phyloP scores from a whole-genome alignment of 2,329 filamentous ascomycete species.

The Cadophora sp. region DNA sequence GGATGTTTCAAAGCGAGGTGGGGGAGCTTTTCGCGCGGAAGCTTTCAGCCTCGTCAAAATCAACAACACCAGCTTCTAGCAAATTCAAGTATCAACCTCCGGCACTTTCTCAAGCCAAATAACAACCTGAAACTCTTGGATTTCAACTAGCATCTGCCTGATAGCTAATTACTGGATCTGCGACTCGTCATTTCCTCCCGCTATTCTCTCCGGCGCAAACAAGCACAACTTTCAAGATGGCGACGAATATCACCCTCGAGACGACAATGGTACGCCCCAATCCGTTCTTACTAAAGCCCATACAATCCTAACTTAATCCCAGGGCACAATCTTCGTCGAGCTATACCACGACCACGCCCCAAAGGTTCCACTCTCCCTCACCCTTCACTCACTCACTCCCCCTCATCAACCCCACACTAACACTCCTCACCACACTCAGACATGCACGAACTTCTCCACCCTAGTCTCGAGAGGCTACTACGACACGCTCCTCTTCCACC shows the following conservation, averaged over 20 bases:
- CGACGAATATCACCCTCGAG: slow-evolving; percentile 80
- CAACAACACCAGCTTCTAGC: slow-evolving; percentile 14
- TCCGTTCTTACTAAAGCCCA: not conserved
- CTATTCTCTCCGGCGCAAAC: slow-evolving; percentile 26
- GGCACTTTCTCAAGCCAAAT: too few species aligned
- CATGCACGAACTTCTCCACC: slow-evolving; percentile 85
- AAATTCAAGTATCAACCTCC: not conserved
- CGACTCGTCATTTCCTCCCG: not conserved
- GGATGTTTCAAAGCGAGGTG: slow-evolving; percentile 13
- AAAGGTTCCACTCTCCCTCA: slow-evolving; percentile 52
- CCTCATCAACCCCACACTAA: slow-evolving; percentile 19
- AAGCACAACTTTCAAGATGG: slow-evolving; percentile 57
- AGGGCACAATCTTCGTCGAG: slow-evolving; percentile 87
- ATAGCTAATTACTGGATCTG: not conserved
- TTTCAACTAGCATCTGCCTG: not conserved
- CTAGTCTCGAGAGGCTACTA: slow-evolving; percentile 88
- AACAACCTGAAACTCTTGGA: not conserved
- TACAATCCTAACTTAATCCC: slow-evolving; percentile 20
- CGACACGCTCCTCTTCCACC: slow-evolving; percentile 85
- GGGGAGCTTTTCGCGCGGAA: slow-evolving; percentile 3
- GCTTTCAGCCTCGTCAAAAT: slow-evolving; percentile 37
- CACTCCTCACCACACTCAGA: slow-evolving; percentile 50
- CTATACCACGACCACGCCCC: slow-evolving; percentile 91
- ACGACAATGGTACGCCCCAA: slow-evolving; percentile 75
- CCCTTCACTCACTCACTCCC: slow-evolving; percentile 5